phyloP scores from a whole-genome alignment of 1,284 basidiomycete species.

The Melampsora larici-populina region DNA sequence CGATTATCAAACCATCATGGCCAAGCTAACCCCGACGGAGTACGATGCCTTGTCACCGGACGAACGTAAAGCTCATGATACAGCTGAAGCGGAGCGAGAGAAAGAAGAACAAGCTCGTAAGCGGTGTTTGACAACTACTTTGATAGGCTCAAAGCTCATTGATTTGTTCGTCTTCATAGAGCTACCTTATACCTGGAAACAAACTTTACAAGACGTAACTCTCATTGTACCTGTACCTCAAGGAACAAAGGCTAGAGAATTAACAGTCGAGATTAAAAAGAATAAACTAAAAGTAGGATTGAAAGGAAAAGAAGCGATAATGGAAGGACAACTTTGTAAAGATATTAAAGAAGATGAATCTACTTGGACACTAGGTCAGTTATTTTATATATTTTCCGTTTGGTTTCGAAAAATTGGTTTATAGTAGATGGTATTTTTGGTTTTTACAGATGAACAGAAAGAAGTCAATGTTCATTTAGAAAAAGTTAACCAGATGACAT shows the following conservation, averaged over 20 bases:
- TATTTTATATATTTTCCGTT: neutral
- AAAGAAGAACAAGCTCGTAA: constrained; percentile 76
- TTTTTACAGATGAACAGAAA: constrained; percentile 69
- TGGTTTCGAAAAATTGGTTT: too few relatives aligned
- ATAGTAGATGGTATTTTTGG: neutral
- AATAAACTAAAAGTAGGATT: constrained; percentile 76
- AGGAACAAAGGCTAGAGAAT: constrained; percentile 76
- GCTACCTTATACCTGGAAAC: constrained; percentile 87
- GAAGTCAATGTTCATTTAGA: constrained; percentile 74
- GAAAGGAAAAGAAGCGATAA: constrained; percentile 77
- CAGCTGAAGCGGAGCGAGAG: constrained; percentile 67
- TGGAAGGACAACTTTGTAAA: constrained; percentile 85
- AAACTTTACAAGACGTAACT: constrained; percentile 82
- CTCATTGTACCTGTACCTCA: constrained; percentile 76
- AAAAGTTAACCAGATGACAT: constrained; percentile 78
- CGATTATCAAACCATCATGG: constrained; percentile 7
- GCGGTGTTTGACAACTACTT: constrained; percentile 47
- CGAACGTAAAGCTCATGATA: constrained; percentile 70
- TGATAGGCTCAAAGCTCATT: neutral
- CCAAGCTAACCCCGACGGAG: constrained; percentile 38
- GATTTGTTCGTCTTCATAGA: constrained; percentile 47
- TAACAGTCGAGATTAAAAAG: constrained; percentile 72
- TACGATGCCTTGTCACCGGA: constrained; percentile 76
- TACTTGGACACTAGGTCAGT: constrained; percentile 88
- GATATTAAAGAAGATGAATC: constrained; percentile 94